Percentiles rank a stretch among this genome's conserved stretches.
These are phyloP conservation scores for Phytophthora melonis DNA, from an alignment of 352 stramenopile species.

Conservation along the genomic window DNA sequence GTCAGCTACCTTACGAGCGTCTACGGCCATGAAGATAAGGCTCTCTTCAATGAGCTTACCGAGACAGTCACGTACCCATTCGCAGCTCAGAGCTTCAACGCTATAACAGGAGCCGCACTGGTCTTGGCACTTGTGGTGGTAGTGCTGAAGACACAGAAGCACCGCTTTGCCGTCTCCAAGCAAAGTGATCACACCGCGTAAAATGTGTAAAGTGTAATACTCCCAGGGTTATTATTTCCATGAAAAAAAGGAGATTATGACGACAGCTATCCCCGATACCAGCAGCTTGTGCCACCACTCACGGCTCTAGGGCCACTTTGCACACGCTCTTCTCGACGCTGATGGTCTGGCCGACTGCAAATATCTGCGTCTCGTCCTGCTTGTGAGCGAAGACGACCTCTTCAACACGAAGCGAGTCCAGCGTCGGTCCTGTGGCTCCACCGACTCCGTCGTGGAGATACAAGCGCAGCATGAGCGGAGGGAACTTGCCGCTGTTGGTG, in stretches of 20 bases:
- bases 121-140: neutral
- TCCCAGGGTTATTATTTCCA: no score
- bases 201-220: neutral
- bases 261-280: no score
- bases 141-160: neutral
- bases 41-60: no score
- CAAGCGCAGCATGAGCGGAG: slow-evolving; percentile 13
- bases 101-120: neutral
- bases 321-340: slow-evolving; percentile 9
- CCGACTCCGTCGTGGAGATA: neutral
- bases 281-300: neutral
- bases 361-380: neutral
- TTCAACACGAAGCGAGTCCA: slow-evolving; percentile 1
- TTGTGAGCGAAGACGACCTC: neutral
- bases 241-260: no score
- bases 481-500: slow-evolving; percentile 20
- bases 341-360: neutral
- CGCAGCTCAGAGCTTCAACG: neutral
- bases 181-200: neutral
- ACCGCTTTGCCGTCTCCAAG: neutral
- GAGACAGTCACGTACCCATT: no score
- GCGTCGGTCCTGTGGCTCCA: neutral
- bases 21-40: slow-evolving; percentile 17
- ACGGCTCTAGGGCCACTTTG: neutral
- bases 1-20: slow-evolving; percentile 23